Base-by-base conservation (phyloP, 192 early-diverging fungal species). In the Backusella sp. region DNA sequence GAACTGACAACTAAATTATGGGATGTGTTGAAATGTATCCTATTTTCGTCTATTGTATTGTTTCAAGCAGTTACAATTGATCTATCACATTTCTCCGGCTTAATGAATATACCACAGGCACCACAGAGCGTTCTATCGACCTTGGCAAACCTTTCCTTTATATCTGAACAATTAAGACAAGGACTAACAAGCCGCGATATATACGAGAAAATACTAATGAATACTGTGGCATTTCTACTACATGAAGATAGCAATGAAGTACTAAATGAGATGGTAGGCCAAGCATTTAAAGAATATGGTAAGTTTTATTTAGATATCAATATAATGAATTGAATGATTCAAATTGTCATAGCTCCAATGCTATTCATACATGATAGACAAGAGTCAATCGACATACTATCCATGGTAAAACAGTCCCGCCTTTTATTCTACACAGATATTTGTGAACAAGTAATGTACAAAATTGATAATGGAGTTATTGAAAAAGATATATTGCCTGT, bases 41-140 rank as follows among this genome's bases (percentile, higher is more conserved):
- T 86, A 1, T 89, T 89, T 77, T 75, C 86, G 0, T 81, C 81
- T 42, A 89, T 86, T 19, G 83, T 81, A 46, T 81, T 89, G 35
- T 81, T 84, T 36, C 79, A 81, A 15, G 46, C 80, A 1, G 73
- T 82, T 35, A 73, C 78, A 11, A 79, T 73, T 9, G 76, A 77
- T 71, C 41, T 66, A 15, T 23, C 56, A 1, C 39, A 70, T 32
- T 68, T 56, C 4, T 37, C 46, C 15, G 76, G 75, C 1, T 34
- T 77, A 3, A 39, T 28, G 15, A 36, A 70, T 30, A 56, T 77
- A 2, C 41, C 39, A 23, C 75, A 74, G 26, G 42, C 75, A 2
- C 41, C 32, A 23, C 75, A 74, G 36, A 44, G 68, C 39, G 82
- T 83, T 44, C 46, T 87, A 5, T 70, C 73, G 36, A 75, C 79